Evolutionary conservation across 768 basidiomycete genomes (phyloP), one percentile per base, ranked within the genome.

Genomic region (Termitomyces sp.): DNA sequence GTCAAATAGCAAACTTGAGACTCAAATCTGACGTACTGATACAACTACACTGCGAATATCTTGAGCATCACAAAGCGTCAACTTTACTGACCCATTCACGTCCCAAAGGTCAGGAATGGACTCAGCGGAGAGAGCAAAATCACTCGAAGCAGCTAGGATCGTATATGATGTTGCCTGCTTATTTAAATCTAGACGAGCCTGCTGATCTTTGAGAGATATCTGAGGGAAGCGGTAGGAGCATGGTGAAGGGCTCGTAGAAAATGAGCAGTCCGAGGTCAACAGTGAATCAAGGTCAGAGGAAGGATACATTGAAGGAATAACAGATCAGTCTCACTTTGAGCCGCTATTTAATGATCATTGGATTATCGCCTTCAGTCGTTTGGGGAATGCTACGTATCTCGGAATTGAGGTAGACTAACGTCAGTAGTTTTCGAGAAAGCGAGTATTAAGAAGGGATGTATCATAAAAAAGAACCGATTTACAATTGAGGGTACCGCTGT

Each of bases 31-130:
- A 62, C 74, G 64, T 63, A 85, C 86, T 56, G 75, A 72, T 51
- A 87, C 60, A 13, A 70, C 68, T 14, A 87, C 76, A 11, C 73
- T 72, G 58, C 79, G 76, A 46, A 84, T 76, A 22, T 71, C 70
- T 43, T 82, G 79, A 6, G 75, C 70, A 38, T 71, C 71, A 6
- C 69, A 70, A 16, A 74, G 58, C 49, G 65, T 63, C 26, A 80
- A 63, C 8, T 63, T 65, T 13, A 79, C 71, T 40, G 67, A 66
- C 10, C 79, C 78, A 40, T 28, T 22, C 16, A 58, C 14, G 16
- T 52, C n/a, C 22, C 44, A 44, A 33, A 18, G 8, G 40, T 26
- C 32, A 73, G 68, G 1, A 67, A 71, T 5, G 77, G 76, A 16
- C 69, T 54, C 14, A 68, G 67, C 13, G 74, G 68, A 22, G 77